Percentiles rank a stretch among this genome's conserved stretches.
Conservation (phyloP, 768 basidiomycete genomes). For the Rhizopogon roseolus region DNA sequence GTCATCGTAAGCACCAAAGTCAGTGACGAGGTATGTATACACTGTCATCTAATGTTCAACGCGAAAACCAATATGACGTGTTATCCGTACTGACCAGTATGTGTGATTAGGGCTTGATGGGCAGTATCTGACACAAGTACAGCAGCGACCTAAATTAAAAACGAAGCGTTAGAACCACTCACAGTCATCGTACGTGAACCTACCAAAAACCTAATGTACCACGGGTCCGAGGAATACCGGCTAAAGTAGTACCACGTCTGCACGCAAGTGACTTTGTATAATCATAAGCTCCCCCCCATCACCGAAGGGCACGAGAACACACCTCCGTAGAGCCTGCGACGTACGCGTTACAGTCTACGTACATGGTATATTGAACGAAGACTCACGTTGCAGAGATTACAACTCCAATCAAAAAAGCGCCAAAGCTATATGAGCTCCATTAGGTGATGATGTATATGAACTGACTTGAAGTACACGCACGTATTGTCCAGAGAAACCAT, state of each 20-base stretch:
- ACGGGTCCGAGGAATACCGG: constrained; percentile 43
- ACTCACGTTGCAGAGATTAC: constrained; percentile 45
- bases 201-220: constrained; percentile 44
- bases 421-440: constrained; percentile 32
- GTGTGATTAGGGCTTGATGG: constrained; percentile 51
- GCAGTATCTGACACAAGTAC: constrained; percentile 47
- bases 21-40: constrained; percentile 43
- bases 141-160: constrained; percentile 35
- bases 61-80: not conserved
- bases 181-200: constrained; percentile 6
- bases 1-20: constrained; percentile 26
- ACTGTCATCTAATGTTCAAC: constrained; percentile 25
- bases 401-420: constrained; percentile 47
- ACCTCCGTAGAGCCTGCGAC: constrained; percentile 48
- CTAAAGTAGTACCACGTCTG: constrained; percentile 54
- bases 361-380: not conserved
- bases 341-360: not conserved
- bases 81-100: constrained; percentile 32
- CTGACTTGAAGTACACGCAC: constrained; percentile 18
- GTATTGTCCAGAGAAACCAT: constrained; percentile 26
- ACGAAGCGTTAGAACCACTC: not conserved
- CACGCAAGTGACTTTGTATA: constrained; percentile 41
- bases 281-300: not conserved
- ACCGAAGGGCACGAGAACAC: constrained; percentile 3
- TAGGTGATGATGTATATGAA: not conserved